Evolutionary conservation across 1,284 basidiomycete genomes (phyloP).

Genomic region (Heterobasidion irregulare): DNA sequence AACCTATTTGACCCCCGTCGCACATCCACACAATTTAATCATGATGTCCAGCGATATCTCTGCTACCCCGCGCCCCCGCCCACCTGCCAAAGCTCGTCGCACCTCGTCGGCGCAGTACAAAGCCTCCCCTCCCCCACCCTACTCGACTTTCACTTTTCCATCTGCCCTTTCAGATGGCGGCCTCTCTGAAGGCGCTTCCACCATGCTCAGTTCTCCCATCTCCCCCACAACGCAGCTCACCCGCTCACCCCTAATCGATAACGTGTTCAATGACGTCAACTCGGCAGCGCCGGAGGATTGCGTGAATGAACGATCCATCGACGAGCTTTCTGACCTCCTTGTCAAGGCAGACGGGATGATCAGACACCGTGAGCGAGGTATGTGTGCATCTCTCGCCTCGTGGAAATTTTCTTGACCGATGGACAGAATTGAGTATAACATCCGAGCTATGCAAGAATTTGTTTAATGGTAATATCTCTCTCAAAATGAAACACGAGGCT

Average conservation of each 20-base stretch:
- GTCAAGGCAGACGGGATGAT: slow-evolving; percentile 66
- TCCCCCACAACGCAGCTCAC: slow-evolving; percentile 22
- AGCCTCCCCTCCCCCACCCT: slow-evolving; percentile 48
- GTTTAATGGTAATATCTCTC: slow-evolving; percentile 56
- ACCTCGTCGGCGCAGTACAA: slow-evolving; percentile 25
- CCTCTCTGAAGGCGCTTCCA: slow-evolving; percentile 13
- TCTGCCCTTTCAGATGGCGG: slow-evolving; percentile 9
- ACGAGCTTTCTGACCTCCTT: slow-evolving; percentile 62
- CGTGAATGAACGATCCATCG: slow-evolving; percentile 57
- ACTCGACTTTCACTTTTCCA: slow-evolving; percentile 25
- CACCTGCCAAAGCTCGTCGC: slow-evolving; percentile 50
- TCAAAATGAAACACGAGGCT: slow-evolving; percentile 63
- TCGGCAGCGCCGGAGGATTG: slow-evolving; percentile 29
- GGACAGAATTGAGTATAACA: slow-evolving; percentile 57
- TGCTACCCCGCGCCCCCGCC: slow-evolving; percentile 44
- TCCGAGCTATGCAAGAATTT: slow-evolving; percentile 61
- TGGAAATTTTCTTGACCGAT: background rate
- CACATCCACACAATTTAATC: background rate
- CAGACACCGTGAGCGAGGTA: slow-evolving; percentile 68
- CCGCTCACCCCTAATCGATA: slow-evolving; percentile 9
- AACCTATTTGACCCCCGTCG: too few relatives aligned
- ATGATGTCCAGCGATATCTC: slow-evolving; percentile 40
- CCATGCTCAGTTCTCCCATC: slow-evolving; percentile 30
- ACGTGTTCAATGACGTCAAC: slow-evolving; percentile 11
- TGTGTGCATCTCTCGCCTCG: slow-evolving; percentile 15